Evolutionary conservation across 2,329 filamentous ascomycete species (phyloP).

Genomic region (Didymella keratinophila): DNA sequence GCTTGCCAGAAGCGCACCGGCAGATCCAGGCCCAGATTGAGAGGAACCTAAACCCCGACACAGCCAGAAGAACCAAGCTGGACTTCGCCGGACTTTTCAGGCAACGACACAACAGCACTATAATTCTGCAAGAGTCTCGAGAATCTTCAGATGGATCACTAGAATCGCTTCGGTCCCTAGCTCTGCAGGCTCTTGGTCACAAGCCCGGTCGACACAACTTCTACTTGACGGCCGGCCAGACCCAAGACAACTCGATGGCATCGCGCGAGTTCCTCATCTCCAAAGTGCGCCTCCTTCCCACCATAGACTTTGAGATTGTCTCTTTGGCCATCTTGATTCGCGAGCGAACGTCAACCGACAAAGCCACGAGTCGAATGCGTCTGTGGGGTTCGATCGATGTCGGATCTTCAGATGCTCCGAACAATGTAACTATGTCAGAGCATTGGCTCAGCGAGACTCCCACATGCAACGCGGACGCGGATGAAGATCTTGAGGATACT

Average conservation of each 20-base stretch:
- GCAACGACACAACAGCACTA: constrained; percentile 60
- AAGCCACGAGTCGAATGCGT: constrained; percentile 59
- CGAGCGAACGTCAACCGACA: constrained; percentile 47
- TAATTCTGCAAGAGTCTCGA: constrained; percentile 34
- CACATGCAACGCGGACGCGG: background rate
- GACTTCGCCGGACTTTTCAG: constrained; percentile 58
- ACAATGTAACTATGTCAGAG: constrained; percentile 13
- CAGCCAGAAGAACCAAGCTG: constrained; percentile 38
- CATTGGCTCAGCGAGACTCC: constrained; percentile 24
- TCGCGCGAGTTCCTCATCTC: constrained; percentile 61
- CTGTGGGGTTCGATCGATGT: constrained; percentile 62
- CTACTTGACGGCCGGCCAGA: constrained; percentile 70
- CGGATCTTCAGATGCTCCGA: background rate
- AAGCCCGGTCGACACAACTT: constrained; percentile 36
- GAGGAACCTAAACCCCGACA: constrained; percentile 7
- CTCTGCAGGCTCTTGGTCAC: constrained; percentile 39
- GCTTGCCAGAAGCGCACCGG: constrained; percentile 56
- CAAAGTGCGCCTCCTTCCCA: constrained; percentile 61
- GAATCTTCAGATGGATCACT: constrained; percentile 18
- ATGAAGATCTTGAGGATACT: constrained; percentile 9
- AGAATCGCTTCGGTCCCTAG: constrained; percentile 26
- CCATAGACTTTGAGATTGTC: constrained; percentile 58
- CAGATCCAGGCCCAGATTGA: constrained; percentile 51
- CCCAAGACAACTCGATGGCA: constrained; percentile 55
- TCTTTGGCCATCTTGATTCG: constrained; percentile 64